phyloP scores from a whole-genome alignment of 192 early-diverging fungal species.

The Gonapodya sp. region DNA sequence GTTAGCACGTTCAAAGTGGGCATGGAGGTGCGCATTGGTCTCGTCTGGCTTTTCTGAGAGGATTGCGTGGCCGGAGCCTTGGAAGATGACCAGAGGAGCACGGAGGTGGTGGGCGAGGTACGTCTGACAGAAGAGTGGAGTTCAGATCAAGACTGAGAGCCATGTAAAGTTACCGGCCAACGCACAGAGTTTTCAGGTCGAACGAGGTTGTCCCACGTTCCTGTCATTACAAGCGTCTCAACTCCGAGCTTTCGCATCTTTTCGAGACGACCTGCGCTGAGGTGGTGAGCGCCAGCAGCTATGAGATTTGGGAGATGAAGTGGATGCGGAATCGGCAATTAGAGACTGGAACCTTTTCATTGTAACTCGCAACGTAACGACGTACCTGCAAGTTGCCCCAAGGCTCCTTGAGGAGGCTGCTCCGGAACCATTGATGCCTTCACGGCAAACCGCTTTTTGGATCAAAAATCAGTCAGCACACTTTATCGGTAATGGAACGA shows the following conservation, averaged over 20 bases:
- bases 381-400: conserved; percentile 7
- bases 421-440: neutral
- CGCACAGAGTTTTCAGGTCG: neutral
- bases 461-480: neutral
- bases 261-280: neutral
- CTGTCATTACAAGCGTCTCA: neutral
- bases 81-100: neutral
- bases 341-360: neutral
- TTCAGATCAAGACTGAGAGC: neutral
- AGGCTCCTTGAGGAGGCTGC: neutral
- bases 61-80: neutral
- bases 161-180: neutral
- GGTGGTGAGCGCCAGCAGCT: neutral
- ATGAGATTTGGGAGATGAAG: too few relatives aligned
- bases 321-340: neutral
- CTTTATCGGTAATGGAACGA: too few relatives aligned
- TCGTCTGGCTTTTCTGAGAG: neutral
- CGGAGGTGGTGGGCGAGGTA: neutral
- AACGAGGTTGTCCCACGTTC: conserved; percentile 1
- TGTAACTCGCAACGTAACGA: neutral
- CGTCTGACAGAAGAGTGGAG: neutral
- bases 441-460: neutral
- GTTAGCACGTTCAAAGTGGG: conserved; percentile 4
- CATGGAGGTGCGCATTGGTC: neutral
- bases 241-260: neutral